Evolutionary conservation across 257 asterid genomes (phyloP), one percentile per base, ranked within the genome.

Genomic region (Datura wrightii): DNA sequence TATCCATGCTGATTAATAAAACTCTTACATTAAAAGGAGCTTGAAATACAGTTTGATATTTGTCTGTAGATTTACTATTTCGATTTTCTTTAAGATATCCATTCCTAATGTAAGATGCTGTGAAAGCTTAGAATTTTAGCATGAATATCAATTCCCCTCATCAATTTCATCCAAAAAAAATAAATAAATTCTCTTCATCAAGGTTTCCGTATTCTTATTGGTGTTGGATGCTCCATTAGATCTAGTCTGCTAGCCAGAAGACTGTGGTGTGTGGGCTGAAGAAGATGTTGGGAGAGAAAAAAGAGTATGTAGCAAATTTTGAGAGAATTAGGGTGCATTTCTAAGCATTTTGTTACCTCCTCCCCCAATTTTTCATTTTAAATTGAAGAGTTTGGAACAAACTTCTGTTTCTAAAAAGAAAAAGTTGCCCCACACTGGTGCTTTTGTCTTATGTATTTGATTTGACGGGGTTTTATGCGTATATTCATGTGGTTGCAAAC

Each of bases 231-330:
- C 42, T 72, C 59, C 80, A 19, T 13, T 72, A 19, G 42, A 72
- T 72, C 58, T 50, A 72, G 56, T 46, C 19, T 19, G 19, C 59
- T 19, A 46, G 58, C 6, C 10, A 19, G 80, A 46, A 72, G 39
- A 72, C 0, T 5, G 13, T 72, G 42, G 52, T 67, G 24, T 67
- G 24, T 39, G 76, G 50, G 79, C 37, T 41, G 16, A 42, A 65
- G 72, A 65, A 8, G 34, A 70, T 70, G 79, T 42, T 8, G 37
- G 54, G 54, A n/a, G 36, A 70, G 79, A 19, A 70, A 70, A 41
- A 18, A 70, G 16, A 70, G 36, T 71, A 46, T 19, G 39, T 72
- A 46, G 59, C 19, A 0, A 72, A 46, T 10, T 72, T 72, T 72
- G 59, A 71, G 80, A 48, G 41, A 72, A 72, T 19, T 5, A 69